Conservation (phyloP, 192 early-diverging fungal species). For the Obelidium mucronatum region DNA sequence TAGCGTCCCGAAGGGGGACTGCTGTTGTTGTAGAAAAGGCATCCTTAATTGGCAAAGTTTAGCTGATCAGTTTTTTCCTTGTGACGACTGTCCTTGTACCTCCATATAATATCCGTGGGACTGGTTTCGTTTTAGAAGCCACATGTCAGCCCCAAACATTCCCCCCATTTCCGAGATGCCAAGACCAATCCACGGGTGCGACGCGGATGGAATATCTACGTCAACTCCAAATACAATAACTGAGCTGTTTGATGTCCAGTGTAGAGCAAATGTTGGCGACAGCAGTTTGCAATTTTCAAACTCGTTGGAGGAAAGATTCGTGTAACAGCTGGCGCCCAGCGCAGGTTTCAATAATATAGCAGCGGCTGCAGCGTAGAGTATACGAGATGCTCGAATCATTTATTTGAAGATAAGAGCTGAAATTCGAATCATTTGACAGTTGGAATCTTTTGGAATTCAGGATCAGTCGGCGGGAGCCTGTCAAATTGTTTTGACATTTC, state of each 20-base stretch:
- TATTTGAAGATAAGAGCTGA: too few species aligned
- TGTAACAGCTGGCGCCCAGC: constrained; percentile 7
- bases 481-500: too few species aligned
- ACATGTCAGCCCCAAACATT: constrained; percentile 32
- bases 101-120: constrained; percentile 26
- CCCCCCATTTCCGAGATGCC: constrained; percentile 17
- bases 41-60: too few species aligned
- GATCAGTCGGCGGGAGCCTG: too few species aligned
- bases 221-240: constrained; percentile 31
- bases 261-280: constrained; percentile 3
- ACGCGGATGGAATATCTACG: background rate
- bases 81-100: too few species aligned
- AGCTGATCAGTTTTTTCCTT: too few species aligned
- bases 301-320: background rate
- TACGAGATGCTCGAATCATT: too few species aligned
- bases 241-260: constrained; percentile 21
- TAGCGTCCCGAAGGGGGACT: constrained; percentile 5
- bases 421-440: too few species aligned
- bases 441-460: too few species aligned
- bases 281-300: constrained; percentile 26
- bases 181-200: constrained; percentile 13
- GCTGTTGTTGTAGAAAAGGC: background rate
- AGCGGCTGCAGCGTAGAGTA: too few species aligned
- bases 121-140: constrained; percentile 20
- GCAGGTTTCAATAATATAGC: too few species aligned